Percentiles rank a stretch among this genome's conserved stretches.
Evolutionary conservation across 257 asterid species (phyloP).

Genomic region (Solanum pennellii): DNA sequence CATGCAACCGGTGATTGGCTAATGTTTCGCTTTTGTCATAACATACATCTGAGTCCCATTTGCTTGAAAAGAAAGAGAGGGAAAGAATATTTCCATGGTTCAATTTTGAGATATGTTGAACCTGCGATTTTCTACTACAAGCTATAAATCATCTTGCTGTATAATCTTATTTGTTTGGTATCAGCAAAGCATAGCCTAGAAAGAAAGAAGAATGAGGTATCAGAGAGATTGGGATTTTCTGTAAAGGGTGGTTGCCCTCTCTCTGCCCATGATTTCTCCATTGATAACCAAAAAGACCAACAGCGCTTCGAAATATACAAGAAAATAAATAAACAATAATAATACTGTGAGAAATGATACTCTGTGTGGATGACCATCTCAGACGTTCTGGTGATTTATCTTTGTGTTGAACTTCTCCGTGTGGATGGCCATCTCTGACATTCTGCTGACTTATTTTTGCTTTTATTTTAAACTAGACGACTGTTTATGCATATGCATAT

Average conservation of each 20-base stretch:
- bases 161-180: background rate
- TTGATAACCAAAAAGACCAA: background rate
- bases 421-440: background rate
- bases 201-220: background rate
- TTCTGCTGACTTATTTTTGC: background rate
- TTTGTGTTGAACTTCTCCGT: background rate
- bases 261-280: conserved; percentile 12
- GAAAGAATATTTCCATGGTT: background rate
- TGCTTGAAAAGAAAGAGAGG: background rate
- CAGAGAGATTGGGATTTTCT: background rate
- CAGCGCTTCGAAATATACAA: background rate
- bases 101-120: background rate
- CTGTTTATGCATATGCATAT: background rate
- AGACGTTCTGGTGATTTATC: background rate
- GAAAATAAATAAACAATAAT: background rate
- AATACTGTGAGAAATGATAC: background rate
- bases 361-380: background rate
- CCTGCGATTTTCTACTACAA: background rate
- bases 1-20: background rate
- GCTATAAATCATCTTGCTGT: background rate
- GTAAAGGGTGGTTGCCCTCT: conserved; percentile 30
- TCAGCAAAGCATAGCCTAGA: background rate
- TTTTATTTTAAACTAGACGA: background rate
- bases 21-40: background rate
- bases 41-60: conserved; percentile 11